Conservation (phyloP, 306 rosid species). For the Lablab purpureus region DNA sequence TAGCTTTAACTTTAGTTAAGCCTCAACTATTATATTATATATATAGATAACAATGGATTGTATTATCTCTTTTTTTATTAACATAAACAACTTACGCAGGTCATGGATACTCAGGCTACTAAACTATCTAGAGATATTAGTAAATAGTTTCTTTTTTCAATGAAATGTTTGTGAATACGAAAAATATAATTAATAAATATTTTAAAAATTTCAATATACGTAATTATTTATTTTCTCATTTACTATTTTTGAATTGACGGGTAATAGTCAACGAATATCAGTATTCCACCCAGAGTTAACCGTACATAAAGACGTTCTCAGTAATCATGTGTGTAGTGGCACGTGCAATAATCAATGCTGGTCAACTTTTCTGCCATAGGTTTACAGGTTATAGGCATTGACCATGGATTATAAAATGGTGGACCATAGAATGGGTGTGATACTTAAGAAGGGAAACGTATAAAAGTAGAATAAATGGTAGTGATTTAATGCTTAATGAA, state of each 20-base stretch:
- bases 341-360: conserved; percentile 18
- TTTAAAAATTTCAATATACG: too few relatives aligned
- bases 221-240: too few relatives aligned
- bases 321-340: background rate
- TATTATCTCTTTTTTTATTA: background rate
- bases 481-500: background rate
- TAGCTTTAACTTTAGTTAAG: background rate
- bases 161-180: background rate
- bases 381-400: background rate
- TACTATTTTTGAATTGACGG: too few relatives aligned
- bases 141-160: too few relatives aligned
- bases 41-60: background rate
- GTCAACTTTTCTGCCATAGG: conserved; percentile 2
- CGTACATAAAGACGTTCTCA: background rate
- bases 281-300: too few relatives aligned
- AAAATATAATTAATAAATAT: too few relatives aligned
- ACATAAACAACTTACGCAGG: too few relatives aligned
- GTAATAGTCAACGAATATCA: too few relatives aligned
- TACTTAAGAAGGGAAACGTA: conserved; percentile 38
- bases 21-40: background rate
- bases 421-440: background rate
- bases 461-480: background rate
- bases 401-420: conserved; percentile 27
- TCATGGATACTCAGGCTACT: too few relatives aligned
- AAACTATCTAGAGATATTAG: background rate